A percentile compares a stretch with the other conserved stretches of the same genome.
Conservation (phyloP, 1,139 yeast species). For the Kodamaea arcana region DNA sequence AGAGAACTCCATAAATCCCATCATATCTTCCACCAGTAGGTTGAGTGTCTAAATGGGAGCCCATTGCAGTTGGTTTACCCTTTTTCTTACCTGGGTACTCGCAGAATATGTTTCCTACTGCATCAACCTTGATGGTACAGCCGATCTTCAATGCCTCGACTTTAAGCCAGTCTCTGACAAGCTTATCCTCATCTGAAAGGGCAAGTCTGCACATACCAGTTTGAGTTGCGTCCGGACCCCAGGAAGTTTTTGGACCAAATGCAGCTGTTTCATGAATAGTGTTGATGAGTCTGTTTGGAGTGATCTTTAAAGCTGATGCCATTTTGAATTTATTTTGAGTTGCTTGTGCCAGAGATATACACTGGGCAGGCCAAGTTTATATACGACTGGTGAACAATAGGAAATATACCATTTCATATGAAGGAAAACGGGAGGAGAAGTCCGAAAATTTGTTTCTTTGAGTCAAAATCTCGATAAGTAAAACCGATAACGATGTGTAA, state of each 20-base stretch:
- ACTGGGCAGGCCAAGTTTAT: too few species aligned
- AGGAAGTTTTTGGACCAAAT: slow-evolving; percentile 59
- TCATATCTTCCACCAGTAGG: slow-evolving; percentile 80
- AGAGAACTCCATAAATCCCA: slow-evolving; percentile 64
- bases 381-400: too few species aligned
- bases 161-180: slow-evolving; percentile 67
- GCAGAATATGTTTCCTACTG: slow-evolving; percentile 65
- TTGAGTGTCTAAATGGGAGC: slow-evolving; percentile 73
- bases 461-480: too few species aligned
- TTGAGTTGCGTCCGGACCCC: slow-evolving; percentile 56
- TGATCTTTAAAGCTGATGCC: background rate
- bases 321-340: too few species aligned
- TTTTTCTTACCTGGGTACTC: slow-evolving; percentile 53
- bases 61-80: slow-evolving; percentile 59
- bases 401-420: too few species aligned
- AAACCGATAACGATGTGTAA: too few species aligned
- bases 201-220: slow-evolving; percentile 65
- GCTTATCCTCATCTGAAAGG: slow-evolving; percentile 56
- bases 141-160: slow-evolving; percentile 50
- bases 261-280: slow-evolving; percentile 55
- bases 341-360: too few species aligned
- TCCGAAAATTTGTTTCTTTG: too few species aligned
- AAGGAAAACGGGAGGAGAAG: too few species aligned
- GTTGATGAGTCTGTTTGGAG: slow-evolving; percentile 38
- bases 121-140: slow-evolving; percentile 55